Conservation (phyloP, 2,329 filamentous ascomycete genomes). For the Tolypocladium tundrense region DNA sequence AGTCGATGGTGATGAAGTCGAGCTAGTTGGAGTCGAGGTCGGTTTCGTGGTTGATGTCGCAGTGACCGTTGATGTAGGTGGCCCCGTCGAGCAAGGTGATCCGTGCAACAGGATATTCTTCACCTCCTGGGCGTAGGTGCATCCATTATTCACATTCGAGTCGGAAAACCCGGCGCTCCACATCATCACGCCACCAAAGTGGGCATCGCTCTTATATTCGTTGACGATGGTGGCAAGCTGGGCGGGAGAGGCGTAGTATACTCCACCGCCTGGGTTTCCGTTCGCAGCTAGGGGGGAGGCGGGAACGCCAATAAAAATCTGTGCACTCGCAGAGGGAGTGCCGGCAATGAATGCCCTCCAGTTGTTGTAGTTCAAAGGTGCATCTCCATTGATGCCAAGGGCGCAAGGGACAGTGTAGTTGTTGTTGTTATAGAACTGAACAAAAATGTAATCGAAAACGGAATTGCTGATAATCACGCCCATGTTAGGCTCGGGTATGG, state of each 20-base stretch:
- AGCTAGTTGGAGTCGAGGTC: not conserved
- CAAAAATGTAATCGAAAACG: constrained; percentile 23
- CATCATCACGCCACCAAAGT: constrained; percentile 29
- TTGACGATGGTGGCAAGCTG: constrained; percentile 19
- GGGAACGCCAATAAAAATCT: constrained; percentile 19
- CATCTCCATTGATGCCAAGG: constrained; percentile 2
- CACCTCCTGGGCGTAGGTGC: constrained; percentile 28
- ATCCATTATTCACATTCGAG: constrained; percentile 19
- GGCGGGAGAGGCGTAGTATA: constrained; percentile 22
- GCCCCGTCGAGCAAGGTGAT: not conserved
- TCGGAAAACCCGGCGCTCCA: constrained; percentile 31
- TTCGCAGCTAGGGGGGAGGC: constrained; percentile 23
- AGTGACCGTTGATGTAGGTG: not conserved
- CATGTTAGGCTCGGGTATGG: constrained; percentile 24
- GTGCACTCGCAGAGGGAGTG: constrained; percentile 14
- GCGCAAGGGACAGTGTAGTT: constrained; percentile 19
- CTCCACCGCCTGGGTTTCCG: constrained; percentile 17
- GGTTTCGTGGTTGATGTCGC: not conserved
- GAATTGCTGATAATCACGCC: constrained; percentile 24
- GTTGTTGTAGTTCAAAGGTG: constrained; percentile 12
- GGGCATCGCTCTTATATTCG: constrained; percentile 15
- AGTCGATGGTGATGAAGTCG: not conserved
- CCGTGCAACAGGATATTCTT: constrained; percentile 20
- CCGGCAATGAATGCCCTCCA: constrained; percentile 14
- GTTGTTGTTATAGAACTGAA: constrained; percentile 39